phyloP scores from a whole-genome alignment of 208 protist species.

The Acanthamoeba lenticulata region DNA sequence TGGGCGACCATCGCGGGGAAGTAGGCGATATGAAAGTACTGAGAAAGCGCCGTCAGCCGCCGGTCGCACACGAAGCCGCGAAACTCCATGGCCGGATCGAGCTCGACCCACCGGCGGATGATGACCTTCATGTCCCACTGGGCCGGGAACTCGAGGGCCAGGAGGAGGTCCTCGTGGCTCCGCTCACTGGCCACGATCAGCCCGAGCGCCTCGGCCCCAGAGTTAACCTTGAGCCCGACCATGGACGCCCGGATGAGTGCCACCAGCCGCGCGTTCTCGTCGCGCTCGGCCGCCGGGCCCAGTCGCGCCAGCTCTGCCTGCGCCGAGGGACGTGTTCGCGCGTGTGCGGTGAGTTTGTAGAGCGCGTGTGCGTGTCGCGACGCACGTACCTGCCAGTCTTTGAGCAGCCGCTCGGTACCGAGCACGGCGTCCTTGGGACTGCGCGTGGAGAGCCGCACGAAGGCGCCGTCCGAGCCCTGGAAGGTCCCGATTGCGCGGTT shows the following conservation, averaged over 20 bases:
- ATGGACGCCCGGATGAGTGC: not conserved
- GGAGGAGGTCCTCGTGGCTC: not conserved
- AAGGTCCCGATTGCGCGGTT: not conserved
- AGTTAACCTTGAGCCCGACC: not conserved
- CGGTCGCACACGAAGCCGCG: not conserved
- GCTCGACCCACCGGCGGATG: not conserved
- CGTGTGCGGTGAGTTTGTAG: no score
- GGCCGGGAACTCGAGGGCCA: not conserved
- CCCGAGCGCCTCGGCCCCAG: not conserved
- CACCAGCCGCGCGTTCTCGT: not conserved
- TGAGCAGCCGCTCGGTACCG: not conserved
- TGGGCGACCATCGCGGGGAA: not conserved
- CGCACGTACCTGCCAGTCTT: not conserved
- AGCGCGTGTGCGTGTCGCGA: not conserved
- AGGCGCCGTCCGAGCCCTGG: not conserved
- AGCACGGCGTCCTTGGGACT: not conserved
- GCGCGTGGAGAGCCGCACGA: not conserved
- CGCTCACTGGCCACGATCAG: not conserved
- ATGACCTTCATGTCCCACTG: not conserved
- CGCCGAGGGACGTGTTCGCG: not conserved
- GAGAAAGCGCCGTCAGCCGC: not conserved
- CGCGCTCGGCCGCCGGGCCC: not conserved
- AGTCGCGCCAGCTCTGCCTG: not conserved
- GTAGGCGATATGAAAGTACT: not conserved
- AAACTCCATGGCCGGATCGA: not conserved